A percentile compares a stretch with the other conserved stretches of the same genome.
These are phyloP conservation scores for Chenopodium quinoa DNA, from an alignment of 148 eudicot genomes.

Conservation along the genomic window DNA sequence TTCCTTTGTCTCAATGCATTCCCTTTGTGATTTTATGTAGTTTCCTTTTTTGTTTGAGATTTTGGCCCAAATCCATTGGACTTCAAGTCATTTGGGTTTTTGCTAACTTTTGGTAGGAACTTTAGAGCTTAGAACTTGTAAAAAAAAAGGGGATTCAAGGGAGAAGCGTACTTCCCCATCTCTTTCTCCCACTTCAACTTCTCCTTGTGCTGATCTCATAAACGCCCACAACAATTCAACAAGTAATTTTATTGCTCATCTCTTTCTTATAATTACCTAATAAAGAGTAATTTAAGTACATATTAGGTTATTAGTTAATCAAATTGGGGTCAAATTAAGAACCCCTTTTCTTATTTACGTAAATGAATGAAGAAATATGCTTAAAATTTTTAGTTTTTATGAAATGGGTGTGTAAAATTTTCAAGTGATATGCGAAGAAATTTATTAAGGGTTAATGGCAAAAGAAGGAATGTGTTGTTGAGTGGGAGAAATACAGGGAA, in stretches of 20 bases:
- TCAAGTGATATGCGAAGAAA: conserved; percentile 91
- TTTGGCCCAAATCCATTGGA: not conserved
- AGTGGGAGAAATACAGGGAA: conserved; percentile 86
- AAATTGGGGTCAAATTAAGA: too few relatives aligned
- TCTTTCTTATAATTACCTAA: not conserved
- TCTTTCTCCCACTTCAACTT: conserved; percentile 40
- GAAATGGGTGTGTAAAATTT: conserved; percentile 23
- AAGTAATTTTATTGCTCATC: conserved; percentile 32
- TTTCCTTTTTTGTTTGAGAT: too few relatives aligned
- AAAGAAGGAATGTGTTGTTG: conserved; percentile 68
- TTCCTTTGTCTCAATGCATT: too few relatives aligned
- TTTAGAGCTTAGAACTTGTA: not conserved
- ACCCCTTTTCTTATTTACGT: not conserved
- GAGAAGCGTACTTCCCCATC: conserved; percentile 23
- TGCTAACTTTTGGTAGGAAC: not conserved
- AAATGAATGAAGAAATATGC: not conserved
- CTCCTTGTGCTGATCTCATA: conserved; percentile 77
- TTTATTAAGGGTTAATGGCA: conserved; percentile 93
- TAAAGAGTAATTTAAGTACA: too few relatives aligned
- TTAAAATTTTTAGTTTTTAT: not conserved
- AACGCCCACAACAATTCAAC: conserved; percentile 80
- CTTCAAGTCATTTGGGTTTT: not conserved
- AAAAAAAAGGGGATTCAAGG: conserved; percentile 49
- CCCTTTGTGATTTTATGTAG: too few relatives aligned
- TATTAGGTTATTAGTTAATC: too few relatives aligned